phyloP scores from a whole-genome alignment of 805 yeast species.

The Komagataella populi region DNA sequence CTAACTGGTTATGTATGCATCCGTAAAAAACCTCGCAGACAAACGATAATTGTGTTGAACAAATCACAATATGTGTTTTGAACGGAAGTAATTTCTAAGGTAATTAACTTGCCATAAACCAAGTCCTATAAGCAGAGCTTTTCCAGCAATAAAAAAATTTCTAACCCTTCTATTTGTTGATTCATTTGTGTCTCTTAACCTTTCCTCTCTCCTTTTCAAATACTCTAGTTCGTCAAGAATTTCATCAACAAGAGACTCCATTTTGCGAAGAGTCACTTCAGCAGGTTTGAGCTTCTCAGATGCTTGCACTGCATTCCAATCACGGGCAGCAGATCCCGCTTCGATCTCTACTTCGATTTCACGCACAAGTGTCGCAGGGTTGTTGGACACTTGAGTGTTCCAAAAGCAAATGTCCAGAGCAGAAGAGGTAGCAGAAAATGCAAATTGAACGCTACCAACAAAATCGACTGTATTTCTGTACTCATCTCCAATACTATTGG shows the following conservation, averaged over 20 bases:
- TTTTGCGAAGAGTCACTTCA: conserved; percentile 78
- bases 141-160: conserved; percentile 64
- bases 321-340: conserved; percentile 93
- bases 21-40: background rate
- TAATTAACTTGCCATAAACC: conserved; percentile 92
- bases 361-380: conserved; percentile 37
- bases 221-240: conserved; percentile 69
- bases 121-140: conserved; percentile 56
- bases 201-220: conserved; percentile 77
- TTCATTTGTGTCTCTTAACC: conserved; percentile 93
- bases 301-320: conserved; percentile 92
- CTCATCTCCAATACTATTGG: conserved; percentile 77
- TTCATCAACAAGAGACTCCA: conserved; percentile 80
- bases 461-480: conserved; percentile 68
- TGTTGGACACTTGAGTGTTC: conserved; percentile 33
- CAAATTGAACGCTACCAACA: conserved; percentile 57
- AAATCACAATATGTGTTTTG: conserved; percentile 57
- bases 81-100: conserved; percentile 83
- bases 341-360: conserved; percentile 85
- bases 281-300: conserved; percentile 86
- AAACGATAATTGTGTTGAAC: background rate
- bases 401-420: conserved; percentile 89
- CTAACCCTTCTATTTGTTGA: conserved; percentile 88
- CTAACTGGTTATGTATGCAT: background rate
- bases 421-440: conserved; percentile 73